phyloP scores from a whole-genome alignment of 768 basidiomycete species.

The Suillus lakei region DNA sequence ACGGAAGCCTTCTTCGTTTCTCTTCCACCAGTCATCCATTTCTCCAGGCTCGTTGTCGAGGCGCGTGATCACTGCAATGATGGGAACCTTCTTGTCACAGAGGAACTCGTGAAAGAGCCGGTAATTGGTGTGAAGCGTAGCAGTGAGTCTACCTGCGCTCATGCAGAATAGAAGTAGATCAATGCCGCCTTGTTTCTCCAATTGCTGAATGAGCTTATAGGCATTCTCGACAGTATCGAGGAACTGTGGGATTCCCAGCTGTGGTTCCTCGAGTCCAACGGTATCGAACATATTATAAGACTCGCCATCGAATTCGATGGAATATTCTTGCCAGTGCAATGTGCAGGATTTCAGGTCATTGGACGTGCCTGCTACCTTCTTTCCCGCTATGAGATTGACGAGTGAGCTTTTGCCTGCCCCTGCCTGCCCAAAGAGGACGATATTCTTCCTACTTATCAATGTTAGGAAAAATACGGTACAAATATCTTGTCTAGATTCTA shows the following conservation, averaged over 20 bases:
- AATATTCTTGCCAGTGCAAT: no score
- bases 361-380: no score
- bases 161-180: conserved; percentile 45
- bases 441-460: conserved; percentile 25
- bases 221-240: conserved; percentile 32
- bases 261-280: conserved; percentile 38
- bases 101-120: conserved; percentile 41
- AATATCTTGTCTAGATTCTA: no score
- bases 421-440: conserved; percentile 47
- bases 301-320: no score
- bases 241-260: conserved; percentile 29
- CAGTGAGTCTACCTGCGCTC: conserved; percentile 42
- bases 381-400: no score
- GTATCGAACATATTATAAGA: conserved; percentile 36
- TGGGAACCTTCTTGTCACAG: conserved; percentile 42
- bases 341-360: no score
- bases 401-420: no score
- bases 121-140: conserved; percentile 43
- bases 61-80: conserved; percentile 41
- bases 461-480: no score
- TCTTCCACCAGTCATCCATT: conserved; percentile 44
- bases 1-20: conserved; percentile 36
- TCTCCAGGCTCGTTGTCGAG: conserved; percentile 38
- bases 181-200: conserved; percentile 39
- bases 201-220: conserved; percentile 36